Conservation (phyloP, 1,284 basidiomycete species). For the Ganoderma resinaceum region DNA sequence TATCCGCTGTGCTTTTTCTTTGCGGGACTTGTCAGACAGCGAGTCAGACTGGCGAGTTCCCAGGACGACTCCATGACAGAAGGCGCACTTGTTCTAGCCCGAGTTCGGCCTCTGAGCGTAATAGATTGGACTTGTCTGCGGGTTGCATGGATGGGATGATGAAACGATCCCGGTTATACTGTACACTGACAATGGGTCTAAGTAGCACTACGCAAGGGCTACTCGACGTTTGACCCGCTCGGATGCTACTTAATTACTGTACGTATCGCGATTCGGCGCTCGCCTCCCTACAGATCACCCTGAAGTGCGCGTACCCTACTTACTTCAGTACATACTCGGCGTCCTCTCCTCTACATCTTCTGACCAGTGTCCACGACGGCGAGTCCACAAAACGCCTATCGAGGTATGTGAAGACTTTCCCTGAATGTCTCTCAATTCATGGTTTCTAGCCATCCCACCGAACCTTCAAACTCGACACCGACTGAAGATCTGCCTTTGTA, state of each 20-base stretch:
- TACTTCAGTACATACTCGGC: too few relatives aligned
- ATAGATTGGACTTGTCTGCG: conserved; percentile 50
- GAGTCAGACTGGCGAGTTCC: conserved; percentile 9
- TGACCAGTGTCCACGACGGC: neutral
- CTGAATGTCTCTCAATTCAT: neutral
- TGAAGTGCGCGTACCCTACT: too few relatives aligned
- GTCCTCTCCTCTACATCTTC: neutral
- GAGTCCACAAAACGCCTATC: neutral
- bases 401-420: neutral
- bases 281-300: neutral
- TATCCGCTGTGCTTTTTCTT: conserved; percentile 74
- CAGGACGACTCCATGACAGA: neutral
- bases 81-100: conserved; percentile 64
- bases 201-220: neutral
- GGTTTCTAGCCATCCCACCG: neutral
- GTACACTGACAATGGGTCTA: too few relatives aligned
- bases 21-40: conserved; percentile 57
- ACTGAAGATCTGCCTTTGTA: conserved; percentile 18
- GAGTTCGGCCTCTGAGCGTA: conserved; percentile 81
- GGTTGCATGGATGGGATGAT: conserved; percentile 29
- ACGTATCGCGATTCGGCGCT: conserved; percentile 16
- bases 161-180: too few relatives aligned
- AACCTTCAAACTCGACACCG: conserved; percentile 15
- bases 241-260: neutral
- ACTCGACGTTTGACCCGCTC: conserved; percentile 12